Evolutionary conservation across 2,329 filamentous ascomycete genomes (phyloP).

Genomic region (Chaetomiaceae sp.): DNA sequence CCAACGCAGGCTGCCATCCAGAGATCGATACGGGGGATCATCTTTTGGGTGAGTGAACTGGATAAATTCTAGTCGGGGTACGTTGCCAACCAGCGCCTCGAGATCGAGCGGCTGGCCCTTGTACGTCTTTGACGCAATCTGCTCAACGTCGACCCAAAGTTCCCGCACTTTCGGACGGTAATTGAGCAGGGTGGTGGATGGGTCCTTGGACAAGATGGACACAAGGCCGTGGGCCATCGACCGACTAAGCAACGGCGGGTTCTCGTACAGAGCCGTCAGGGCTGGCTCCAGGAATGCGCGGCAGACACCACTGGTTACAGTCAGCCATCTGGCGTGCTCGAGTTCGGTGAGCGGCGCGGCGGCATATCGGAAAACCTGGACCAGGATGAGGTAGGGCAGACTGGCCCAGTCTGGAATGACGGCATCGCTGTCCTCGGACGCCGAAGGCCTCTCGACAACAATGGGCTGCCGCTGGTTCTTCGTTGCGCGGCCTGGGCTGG

Average conservation of each 20-base stretch:
- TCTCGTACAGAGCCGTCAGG: constrained; percentile 66
- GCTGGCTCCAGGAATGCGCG: constrained; percentile 67
- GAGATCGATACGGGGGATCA: constrained; percentile 58
- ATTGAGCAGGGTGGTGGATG: constrained; percentile 49
- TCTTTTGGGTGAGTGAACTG: constrained; percentile 70
- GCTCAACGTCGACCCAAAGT: constrained; percentile 64
- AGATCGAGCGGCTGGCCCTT: constrained; percentile 45
- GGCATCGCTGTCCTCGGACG: not conserved
- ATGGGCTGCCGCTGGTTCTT: not conserved
- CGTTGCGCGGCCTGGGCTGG: not conserved
- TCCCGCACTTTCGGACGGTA: constrained; percentile 68
- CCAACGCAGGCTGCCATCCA: constrained; percentile 60
- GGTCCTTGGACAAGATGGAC: constrained; percentile 52
- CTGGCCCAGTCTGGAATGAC: constrained; percentile 30
- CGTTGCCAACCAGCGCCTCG: constrained; percentile 52
- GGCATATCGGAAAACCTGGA: constrained; percentile 66
- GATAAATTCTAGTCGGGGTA: constrained; percentile 64
- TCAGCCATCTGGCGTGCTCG: constrained; percentile 55
- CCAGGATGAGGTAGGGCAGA: constrained; percentile 55
- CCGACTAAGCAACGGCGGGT: constrained; percentile 56
- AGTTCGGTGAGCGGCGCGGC: constrained; percentile 50
- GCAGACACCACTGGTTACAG: constrained; percentile 59
- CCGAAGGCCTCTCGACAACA: not conserved
- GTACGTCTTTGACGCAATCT: constrained; percentile 50
- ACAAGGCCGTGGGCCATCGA: constrained; percentile 43